Base-by-base conservation (phyloP, 139 green algal species). In the Ulvella scutata region DNA sequence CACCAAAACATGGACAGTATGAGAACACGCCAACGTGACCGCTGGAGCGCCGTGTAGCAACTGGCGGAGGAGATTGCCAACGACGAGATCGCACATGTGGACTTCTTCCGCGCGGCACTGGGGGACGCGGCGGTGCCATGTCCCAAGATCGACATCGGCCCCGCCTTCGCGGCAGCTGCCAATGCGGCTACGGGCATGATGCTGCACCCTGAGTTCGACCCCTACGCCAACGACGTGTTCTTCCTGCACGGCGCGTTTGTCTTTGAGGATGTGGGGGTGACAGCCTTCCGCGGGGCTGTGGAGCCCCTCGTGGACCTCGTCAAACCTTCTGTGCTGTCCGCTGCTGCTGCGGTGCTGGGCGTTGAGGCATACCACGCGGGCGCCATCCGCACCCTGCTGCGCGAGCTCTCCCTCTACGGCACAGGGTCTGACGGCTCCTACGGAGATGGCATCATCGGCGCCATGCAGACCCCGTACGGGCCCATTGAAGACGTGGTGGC, bases 191-290 rank as follows among this genome's bases (percentile, higher is more conserved):
- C 81, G 23, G 79, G 75, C 79, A 74, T 43, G 44, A 82, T 75
- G 7, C 77, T 90, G 23, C 61, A 40, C 38, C 77, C 79, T 6
- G 3, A 40, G 10, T 89, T 89, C 72, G 40, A 72, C 43, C 78
- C 84, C 38, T 87, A 88, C 60, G 39, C 60, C 77, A 80, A 74
- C 29, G 79, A 83, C 77, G 26, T 86, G 4, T 73, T 80, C 62
- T 90, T 88, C 83, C 75, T 81, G 17, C 85, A 82, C 43, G 84
- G 78, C 17, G 84, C 82, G 37, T 88, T 86, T 76, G 85, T 88
- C 73, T 88, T 87, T 74, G 82, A 88, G 78, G 84, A 89, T 36
- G 84, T 89, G 2, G 85, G 83, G 39, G 83, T 85, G 43, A 84
- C 79, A 4, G 83, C 83, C 21, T 87, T 82, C 79, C 51, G 51